Base-by-base conservation (phyloP, 176 grass and related monocot genomes). In the Musa schizocarpa region DNA sequence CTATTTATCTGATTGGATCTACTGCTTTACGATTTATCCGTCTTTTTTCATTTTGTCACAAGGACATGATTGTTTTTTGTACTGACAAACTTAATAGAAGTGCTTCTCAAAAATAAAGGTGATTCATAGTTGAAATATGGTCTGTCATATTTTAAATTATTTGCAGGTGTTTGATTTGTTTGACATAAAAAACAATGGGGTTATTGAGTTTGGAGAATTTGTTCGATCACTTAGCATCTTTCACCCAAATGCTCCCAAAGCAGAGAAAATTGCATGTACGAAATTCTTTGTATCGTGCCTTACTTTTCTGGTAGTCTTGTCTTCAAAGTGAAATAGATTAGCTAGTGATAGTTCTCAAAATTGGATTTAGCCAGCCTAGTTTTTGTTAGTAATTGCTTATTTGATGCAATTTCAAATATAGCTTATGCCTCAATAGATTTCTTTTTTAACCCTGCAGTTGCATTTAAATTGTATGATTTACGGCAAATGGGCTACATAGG, bases 401-500 rank as follows among this genome's bases (percentile, higher is more conserved):
- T 26, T 26, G 25, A 26, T 26, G 25, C 25, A 26, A 26, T 26
- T 26, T 26, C 25, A 26, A 26, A 58, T 58, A 0, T 50, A 43
- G 8, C 67, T 69, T 25, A 29, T 80, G 13, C 57, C 50, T 64
- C 8, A 34, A 26, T 78, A 72, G 43, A 13, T 13, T 63, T 16
- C 26, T 53, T 80, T 25, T 5, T 74, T 26, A 1, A 69, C 9
- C 73, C 52, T 49, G 83, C 83, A 96, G 89, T 92, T 71, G 89
- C 89, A 22, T 96, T 96, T 85, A 86, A 74, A 53, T 58, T 96
- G 26, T 96, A 96, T 71, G 93, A 96, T 65, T 77, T 96, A 11
- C 86, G 93, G 22, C 81, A 53, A 17, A 92, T 89, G 25, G 89
- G 93, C 2, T 92, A 68, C 83, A 96, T 96, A 49, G 93, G 90